Conservation (phyloP, 768 basidiomycete genomes). For the Tulasnella sp. region DNA sequence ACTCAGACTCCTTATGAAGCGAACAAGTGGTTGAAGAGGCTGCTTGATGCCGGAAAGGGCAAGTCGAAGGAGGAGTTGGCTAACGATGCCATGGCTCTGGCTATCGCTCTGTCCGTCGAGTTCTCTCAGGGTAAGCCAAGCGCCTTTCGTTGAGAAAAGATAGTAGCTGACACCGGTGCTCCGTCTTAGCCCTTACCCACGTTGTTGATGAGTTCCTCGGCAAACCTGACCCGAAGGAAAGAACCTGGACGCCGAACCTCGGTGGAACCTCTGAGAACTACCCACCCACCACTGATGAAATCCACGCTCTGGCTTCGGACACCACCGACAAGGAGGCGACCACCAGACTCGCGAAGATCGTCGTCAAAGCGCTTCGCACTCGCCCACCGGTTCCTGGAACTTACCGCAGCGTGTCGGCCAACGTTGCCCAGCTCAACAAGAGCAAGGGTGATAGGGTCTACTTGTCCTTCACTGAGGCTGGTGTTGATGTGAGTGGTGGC, state of each 20-base stretch:
- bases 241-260: not conserved
- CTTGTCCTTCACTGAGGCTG: constrained; percentile 61
- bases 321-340: not conserved
- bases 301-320: too few relatives aligned
- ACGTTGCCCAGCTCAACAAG: constrained; percentile 50
- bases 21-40: constrained; percentile 51
- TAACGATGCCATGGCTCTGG: constrained; percentile 70
- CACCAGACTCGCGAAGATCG: constrained; percentile 57
- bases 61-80: constrained; percentile 54
- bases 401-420: constrained; percentile 52
- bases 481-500: constrained; percentile 56
- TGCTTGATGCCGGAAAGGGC: constrained; percentile 56
- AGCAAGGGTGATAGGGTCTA: constrained; percentile 62
- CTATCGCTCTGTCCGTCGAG: constrained; percentile 70
- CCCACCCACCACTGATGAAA: too few relatives aligned
- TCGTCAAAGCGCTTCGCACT: constrained; percentile 72
- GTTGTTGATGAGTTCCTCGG: constrained; percentile 65
- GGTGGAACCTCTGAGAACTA: too few relatives aligned
- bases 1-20: constrained; percentile 64
- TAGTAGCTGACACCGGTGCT: not conserved
- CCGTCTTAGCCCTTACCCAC: constrained; percentile 60
- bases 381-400: constrained; percentile 74
- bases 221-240: too few relatives aligned
- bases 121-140: constrained; percentile 54
- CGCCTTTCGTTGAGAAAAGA: not conserved